phyloP scores from a whole-genome alignment of 73 alveolate species.

The Tetrahymena malaccensis region DNA sequence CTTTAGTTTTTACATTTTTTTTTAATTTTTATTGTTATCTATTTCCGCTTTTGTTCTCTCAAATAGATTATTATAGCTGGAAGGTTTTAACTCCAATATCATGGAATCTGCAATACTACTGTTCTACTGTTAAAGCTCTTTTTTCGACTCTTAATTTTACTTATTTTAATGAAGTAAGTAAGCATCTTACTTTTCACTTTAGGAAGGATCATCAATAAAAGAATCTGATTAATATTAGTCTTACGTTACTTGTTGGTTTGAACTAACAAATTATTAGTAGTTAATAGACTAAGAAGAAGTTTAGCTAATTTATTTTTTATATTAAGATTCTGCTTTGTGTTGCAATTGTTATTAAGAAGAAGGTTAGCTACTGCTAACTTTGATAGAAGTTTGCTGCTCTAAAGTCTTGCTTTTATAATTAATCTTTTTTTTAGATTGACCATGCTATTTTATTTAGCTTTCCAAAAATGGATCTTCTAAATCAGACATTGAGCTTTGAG shows the following conservation, averaged over 20 bases:
- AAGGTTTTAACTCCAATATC: not conserved
- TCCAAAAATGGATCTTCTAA: not conserved
- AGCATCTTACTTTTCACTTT: not conserved
- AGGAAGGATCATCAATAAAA: not conserved
- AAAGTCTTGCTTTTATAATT: not conserved
- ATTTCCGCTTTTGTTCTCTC: not conserved
- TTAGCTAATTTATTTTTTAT: not conserved
- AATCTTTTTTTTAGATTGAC: not conserved
- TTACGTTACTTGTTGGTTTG: not conserved
- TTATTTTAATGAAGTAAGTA: not conserved
- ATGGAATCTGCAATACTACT: not conserved
- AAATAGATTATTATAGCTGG: not conserved
- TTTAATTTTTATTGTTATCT: not conserved
- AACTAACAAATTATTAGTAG: not conserved
- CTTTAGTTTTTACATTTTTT: not conserved
- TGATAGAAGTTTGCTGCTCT: not conserved
- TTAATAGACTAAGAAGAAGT: not conserved
- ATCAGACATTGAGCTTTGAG: not conserved
- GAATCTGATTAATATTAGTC: not conserved
- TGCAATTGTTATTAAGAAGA: not conserved
- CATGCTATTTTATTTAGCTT: not conserved
- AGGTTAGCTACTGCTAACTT: not conserved
- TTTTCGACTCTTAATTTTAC: not conserved
- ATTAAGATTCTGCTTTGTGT: not conserved
- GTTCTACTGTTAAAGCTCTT: not conserved